Evolutionary conservation across 2,329 filamentous ascomycete species (phyloP), one percentile per base, ranked within the genome.

Genomic region (Fusarium sp.): DNA sequence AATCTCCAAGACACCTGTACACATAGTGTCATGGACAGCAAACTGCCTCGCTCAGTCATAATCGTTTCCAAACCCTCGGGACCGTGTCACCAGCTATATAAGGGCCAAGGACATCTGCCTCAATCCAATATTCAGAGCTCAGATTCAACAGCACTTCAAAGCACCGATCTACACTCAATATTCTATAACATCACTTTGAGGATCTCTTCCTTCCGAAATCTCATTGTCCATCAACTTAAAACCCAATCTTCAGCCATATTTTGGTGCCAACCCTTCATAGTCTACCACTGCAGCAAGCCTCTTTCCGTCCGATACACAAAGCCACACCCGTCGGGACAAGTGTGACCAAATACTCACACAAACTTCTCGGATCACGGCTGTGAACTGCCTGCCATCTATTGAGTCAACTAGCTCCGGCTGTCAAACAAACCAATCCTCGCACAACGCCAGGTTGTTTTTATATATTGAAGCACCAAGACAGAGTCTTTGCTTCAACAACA

Each of bases 81-180:
- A 63, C 70, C 65, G 73, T 76, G 53, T 76, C 73, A 73, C 72
- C 73, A 65, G 66, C 68, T 78, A 78, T 78, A 78, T 78, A 78
- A 78, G 62, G 70, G 62, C 62, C 57, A 72, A 59, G 46, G 55
- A 33, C 62, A 62, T 71, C 69, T 68, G 62, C 52, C 58, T 75
- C 54, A 57, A 65, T 52, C 44, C 55, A 25, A 70, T 39, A 66
- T 73, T 53, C 60, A 70, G 54, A 60, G 58, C 72, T 74, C 69
- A 72, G 39, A 62, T 62, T 71, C 72, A 62, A 27, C 64, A 73
- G 41, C 68, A 25, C 55, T 68, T 64, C 54, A 58, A 65, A 44
- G 63, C 47, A 63, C 56, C 14, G 33, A 31, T 31, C 33, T 69
- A 54, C 44, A 35, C 44, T 62, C 35, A 57, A 58, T 44, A 22